Conservation (phyloP, 2,329 filamentous ascomycete species). For the Pseudocercospora pini-densiflorae region DNA sequence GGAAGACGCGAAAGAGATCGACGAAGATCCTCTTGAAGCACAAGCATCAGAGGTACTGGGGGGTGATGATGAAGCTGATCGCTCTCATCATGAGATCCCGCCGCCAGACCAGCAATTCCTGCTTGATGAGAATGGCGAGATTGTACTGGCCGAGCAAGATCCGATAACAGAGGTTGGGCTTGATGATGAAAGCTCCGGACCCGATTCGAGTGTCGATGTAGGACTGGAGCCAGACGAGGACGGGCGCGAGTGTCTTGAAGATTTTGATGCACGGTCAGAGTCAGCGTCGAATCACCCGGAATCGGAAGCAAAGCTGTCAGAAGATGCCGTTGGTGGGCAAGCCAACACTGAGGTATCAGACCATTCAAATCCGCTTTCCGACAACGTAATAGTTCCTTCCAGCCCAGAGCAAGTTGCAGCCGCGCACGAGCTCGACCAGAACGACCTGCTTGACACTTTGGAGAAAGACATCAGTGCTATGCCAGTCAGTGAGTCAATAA, state of each 20-base stretch:
- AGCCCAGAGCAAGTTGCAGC: not conserved
- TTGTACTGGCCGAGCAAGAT: not conserved
- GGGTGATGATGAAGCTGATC: not conserved
- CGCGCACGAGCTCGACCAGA: not conserved
- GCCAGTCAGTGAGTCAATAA: not conserved
- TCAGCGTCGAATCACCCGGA: not conserved
- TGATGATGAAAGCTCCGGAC: not conserved
- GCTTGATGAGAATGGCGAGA: slow-evolving; percentile 6
- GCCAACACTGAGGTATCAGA: not conserved
- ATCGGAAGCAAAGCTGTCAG: not conserved
- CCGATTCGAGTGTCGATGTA: not conserved
- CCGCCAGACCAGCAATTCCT: not conserved
- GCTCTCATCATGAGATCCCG: not conserved
- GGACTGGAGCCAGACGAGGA: not conserved
- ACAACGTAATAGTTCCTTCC: too few relatives aligned
- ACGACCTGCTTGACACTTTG: not conserved
- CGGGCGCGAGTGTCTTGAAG: not conserved
- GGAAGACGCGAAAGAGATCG: not conserved
- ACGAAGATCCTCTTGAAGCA: not conserved
- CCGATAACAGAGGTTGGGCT: not conserved
- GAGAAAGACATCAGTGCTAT: not conserved
- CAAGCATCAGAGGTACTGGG: not conserved
- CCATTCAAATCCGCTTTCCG: not conserved
- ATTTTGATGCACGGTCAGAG: not conserved
- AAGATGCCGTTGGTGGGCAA: not conserved